Conservation (phyloP, 164 flowering plant species). For the Vitis rupestris region DNA sequence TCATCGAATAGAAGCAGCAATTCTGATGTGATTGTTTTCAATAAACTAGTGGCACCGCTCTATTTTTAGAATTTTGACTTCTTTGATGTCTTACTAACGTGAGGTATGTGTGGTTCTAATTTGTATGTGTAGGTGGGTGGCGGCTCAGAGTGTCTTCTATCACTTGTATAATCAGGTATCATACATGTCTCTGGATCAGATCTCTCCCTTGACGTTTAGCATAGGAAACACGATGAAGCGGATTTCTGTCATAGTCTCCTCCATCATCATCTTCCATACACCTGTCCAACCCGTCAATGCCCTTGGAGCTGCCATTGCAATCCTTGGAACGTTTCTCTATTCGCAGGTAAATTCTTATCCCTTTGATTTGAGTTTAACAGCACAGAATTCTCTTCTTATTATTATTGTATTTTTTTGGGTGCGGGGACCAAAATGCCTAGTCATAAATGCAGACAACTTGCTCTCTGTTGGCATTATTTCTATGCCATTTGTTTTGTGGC, state of each 20-base stretch:
- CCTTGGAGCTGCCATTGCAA: constrained; percentile 47
- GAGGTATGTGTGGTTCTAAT: constrained; percentile 7
- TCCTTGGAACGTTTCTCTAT: constrained; percentile 49
- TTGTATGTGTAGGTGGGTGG: constrained; percentile 43
- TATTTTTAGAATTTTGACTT: neutral
- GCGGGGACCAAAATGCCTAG: neutral
- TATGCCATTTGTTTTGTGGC: constrained; percentile 9
- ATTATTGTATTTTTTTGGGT: neutral
- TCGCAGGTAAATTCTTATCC: constrained; percentile 34
- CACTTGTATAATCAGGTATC: constrained; percentile 56
- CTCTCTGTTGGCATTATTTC: constrained; percentile 1
- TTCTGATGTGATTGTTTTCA: neutral
- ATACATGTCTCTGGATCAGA: constrained; percentile 51
- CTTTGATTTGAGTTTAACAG: neutral
- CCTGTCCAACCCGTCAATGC: constrained; percentile 47
- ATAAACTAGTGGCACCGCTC: too few relatives aligned
- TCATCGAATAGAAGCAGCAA: neutral
- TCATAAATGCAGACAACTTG: neutral
- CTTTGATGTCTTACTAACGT: too few relatives aligned
- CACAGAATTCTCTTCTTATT: too few relatives aligned
- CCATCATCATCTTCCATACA: constrained; percentile 48
- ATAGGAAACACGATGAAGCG: constrained; percentile 54
- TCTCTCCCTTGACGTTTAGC: constrained; percentile 52
- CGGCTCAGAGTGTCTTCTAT: constrained; percentile 49
- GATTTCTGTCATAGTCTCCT: constrained; percentile 47